phyloP scores from a whole-genome alignment of 2,329 filamentous ascomycete genomes.

The Calycina herbarum region DNA sequence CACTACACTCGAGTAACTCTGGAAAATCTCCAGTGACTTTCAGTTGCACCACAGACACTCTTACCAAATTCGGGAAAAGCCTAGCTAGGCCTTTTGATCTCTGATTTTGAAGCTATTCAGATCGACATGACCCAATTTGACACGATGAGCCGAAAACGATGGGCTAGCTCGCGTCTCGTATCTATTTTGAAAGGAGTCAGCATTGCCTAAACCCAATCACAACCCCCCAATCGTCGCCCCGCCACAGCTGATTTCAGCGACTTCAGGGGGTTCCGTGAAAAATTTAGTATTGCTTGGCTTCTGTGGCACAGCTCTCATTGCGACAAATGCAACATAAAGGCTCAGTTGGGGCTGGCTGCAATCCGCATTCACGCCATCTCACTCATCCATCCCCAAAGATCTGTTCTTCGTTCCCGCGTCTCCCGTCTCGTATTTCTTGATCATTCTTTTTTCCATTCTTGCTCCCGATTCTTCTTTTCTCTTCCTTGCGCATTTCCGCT shows the following conservation, averaged over 20 bases:
- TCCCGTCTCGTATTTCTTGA: not conserved
- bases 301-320: constrained; percentile 5
- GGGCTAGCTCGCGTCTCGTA: not conserved
- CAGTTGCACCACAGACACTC: not conserved
- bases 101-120: constrained; percentile 1
- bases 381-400: not conserved
- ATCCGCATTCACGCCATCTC: constrained; percentile 4
- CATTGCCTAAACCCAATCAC: not conserved
- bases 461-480: not conserved
- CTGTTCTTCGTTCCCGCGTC: not conserved
- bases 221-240: not conserved
- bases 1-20: not conserved
- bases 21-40: not conserved
- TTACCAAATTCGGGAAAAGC: not conserved
- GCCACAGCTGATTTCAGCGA: not conserved
- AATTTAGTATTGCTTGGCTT: constrained; percentile 4
- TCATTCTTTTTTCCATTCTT: not conserved
- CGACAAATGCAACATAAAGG: constrained; percentile 7
- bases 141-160: not conserved
- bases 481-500: not conserved
- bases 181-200: not conserved
- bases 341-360: not conserved
- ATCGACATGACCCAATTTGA: not conserved
- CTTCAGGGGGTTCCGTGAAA: not conserved
- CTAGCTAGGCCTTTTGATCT: not conserved